Conservation (phyloP, 257 asterid species). For the Forsythia viridissima region DNA sequence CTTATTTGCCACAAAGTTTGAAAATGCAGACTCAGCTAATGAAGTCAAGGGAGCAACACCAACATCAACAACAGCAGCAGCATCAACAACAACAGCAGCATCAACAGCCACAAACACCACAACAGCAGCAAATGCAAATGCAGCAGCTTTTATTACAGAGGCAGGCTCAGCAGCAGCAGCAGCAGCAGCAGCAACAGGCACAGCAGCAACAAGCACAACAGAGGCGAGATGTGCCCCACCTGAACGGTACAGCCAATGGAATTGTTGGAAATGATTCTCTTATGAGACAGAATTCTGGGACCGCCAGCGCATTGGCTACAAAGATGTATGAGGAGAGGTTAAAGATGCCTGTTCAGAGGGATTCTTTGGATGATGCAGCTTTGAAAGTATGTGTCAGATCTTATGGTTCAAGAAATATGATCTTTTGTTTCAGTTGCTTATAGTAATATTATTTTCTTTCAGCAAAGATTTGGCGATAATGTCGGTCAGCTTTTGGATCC, state of each 20-base stretch:
- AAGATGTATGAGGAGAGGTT: conserved; percentile 91
- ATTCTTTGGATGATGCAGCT: conserved; percentile 83
- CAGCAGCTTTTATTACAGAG: conserved; percentile 77
- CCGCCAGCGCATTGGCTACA: conserved; percentile 79
- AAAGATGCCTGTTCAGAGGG: conserved; percentile 77
- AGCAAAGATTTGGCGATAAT: conserved; percentile 92
- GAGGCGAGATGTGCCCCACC: conserved; percentile 71
- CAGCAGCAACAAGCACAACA: conserved; percentile 75
- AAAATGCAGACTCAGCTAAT: conserved; percentile 76
- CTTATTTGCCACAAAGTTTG: not conserved
- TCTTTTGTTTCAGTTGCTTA: conserved; percentile 17
- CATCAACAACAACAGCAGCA: conserved; percentile 55
- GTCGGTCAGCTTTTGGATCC: conserved; percentile 77
- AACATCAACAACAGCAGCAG: conserved; percentile 52
- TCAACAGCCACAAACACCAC: conserved; percentile 41
- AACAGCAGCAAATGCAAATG: conserved; percentile 75
- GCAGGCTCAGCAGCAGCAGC: conserved; percentile 83
- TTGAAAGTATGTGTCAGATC: conserved; percentile 56
- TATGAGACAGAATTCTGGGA: conserved; percentile 78
- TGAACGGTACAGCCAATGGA: conserved; percentile 82
- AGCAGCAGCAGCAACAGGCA: conserved; percentile 56
- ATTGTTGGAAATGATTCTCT: conserved; percentile 75
- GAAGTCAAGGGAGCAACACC: conserved; percentile 97
- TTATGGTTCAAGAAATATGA: conserved; percentile 2
- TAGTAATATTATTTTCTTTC: conserved; percentile 29